phyloP scores from a whole-genome alignment of 495 filamentous ascomycete species.

The Pseudevernia furfuracea region DNA sequence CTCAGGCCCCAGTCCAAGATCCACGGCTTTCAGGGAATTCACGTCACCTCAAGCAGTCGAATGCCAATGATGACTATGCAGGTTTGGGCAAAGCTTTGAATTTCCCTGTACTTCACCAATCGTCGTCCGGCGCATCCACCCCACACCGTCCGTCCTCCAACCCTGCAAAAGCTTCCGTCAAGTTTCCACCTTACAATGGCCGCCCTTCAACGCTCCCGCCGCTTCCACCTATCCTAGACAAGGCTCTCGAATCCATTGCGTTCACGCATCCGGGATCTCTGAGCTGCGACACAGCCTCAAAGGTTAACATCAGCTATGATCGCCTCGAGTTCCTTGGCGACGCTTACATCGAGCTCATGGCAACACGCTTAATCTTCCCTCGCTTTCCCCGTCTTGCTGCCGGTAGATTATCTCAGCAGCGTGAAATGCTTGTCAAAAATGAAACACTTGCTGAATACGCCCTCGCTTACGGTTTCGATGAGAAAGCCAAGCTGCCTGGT shows the following conservation, averaged over 20 bases:
- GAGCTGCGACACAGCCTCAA: conserved; percentile 29
- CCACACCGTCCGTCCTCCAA: neutral
- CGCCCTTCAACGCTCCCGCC: conserved; percentile 33
- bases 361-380: conserved; percentile 55
- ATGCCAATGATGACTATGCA: neutral
- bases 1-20: neutral
- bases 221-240: conserved; percentile 52
- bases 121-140: neutral
- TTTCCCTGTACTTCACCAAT: neutral
- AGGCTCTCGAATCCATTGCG: conserved; percentile 49
- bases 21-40: neutral
- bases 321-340: conserved; percentile 70
- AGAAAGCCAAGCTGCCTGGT: conserved; percentile 46
- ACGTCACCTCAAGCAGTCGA: neutral
- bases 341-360: conserved; percentile 62
- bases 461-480: conserved; percentile 58
- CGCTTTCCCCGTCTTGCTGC: conserved; percentile 52
- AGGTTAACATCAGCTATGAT: conserved; percentile 47
- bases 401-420: conserved; percentile 55
- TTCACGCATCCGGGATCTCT: conserved; percentile 57
- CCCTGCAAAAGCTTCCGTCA: neutral
- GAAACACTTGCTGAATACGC: conserved; percentile 61
- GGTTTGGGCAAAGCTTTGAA: neutral
- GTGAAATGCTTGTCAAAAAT: conserved; percentile 70
- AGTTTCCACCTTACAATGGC: conserved; percentile 4